A percentile compares a stretch with the other conserved stretches of the same genome.
Conservation (phyloP, 176 grass and related monocot genomes). For the Aegilops bicornis region DNA sequence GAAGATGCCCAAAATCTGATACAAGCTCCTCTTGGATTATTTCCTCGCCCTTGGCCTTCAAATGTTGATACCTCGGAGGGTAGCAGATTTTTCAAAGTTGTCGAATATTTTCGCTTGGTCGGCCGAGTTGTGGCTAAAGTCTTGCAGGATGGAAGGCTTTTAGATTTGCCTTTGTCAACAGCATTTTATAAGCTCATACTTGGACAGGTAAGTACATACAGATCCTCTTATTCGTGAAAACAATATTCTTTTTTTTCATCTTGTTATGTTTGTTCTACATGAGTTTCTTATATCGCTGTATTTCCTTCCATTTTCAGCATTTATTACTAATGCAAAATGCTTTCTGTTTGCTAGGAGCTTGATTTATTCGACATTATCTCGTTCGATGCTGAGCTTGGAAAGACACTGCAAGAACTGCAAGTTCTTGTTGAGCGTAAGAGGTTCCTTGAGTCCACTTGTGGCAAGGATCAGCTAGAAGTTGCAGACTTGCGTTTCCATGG, state of each 20-base stretch:
- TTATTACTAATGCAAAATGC: neutral
- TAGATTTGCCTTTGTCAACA: constrained; percentile 81
- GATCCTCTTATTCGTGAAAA: neutral
- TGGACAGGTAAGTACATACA: constrained; percentile 59
- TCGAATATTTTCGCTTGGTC: constrained; percentile 65
- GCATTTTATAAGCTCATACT: constrained; percentile 87
- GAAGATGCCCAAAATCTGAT: constrained; percentile 35
- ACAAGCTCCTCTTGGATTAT: constrained; percentile 63
- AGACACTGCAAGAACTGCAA: constrained; percentile 81
- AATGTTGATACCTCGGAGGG: constrained; percentile 37
- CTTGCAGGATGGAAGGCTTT: constrained; percentile 85
- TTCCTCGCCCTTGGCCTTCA: constrained; percentile 66
- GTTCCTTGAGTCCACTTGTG: constrained; percentile 46
- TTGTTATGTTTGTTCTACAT: constrained; percentile 18
- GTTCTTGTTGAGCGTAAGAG: constrained; percentile 64
- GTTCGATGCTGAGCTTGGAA: constrained; percentile 79
- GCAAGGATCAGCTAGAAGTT: constrained; percentile 40
- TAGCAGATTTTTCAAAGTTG: constrained; percentile 54
- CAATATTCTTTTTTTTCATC: constrained; percentile 24
- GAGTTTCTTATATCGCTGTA: constrained; percentile 6
- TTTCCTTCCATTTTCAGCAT: neutral
- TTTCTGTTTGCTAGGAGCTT: constrained; percentile 64
- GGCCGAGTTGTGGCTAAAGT: constrained; percentile 87
- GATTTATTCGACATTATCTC: constrained; percentile 85
- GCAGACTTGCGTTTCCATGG: constrained; percentile 59